phyloP scores from a whole-genome alignment of 164 flowering plant species.

The Nymphaea thermarum region DNA sequence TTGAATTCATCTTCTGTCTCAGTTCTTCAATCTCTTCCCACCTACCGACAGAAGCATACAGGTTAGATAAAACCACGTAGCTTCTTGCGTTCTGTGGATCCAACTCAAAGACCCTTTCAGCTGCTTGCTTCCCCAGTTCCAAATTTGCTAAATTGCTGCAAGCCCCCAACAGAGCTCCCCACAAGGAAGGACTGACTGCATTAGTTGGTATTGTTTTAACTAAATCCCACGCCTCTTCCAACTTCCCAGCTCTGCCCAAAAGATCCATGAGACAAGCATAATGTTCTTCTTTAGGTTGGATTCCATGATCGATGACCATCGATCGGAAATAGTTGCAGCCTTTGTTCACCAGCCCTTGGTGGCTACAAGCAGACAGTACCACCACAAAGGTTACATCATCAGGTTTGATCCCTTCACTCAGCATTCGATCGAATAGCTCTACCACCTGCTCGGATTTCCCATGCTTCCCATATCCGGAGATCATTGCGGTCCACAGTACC shows the following conservation, averaged over 20 bases:
- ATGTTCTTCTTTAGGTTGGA: conserved; percentile 49
- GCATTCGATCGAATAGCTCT: conserved; percentile 32
- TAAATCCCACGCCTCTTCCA: conserved; percentile 59
- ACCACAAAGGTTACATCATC: conserved; percentile 55
- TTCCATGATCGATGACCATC: conserved; percentile 34
- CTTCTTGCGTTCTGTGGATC: conserved; percentile 54
- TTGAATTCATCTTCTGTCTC: conserved; percentile 43
- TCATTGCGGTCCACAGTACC: conserved; percentile 75
- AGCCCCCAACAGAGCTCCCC: conserved; percentile 70
- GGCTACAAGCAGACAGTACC: conserved; percentile 62
- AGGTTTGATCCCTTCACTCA: conserved; percentile 37
- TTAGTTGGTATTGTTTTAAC: conserved; percentile 27
- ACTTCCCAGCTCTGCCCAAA: conserved; percentile 64
- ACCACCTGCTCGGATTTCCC: conserved; percentile 45
- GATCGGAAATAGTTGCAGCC: conserved; percentile 51
- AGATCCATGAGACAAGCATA: conserved; percentile 63
- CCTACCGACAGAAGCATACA: conserved; percentile 50
- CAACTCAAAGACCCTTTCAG: conserved; percentile 51
- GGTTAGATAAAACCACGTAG: conserved; percentile 44
- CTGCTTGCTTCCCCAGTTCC: conserved; percentile 51
- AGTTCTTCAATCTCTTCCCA: conserved; percentile 55
- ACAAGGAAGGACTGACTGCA: conserved; percentile 22
- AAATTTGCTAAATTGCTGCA: conserved; percentile 41
- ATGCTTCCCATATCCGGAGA: conserved; percentile 49
- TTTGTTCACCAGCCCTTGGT: conserved; percentile 47